A percentile compares a stretch with the other conserved stretches of the same genome.
Evolutionary conservation across 257 asterid species (phyloP).

Genomic region (Solanum tarijense): DNA sequence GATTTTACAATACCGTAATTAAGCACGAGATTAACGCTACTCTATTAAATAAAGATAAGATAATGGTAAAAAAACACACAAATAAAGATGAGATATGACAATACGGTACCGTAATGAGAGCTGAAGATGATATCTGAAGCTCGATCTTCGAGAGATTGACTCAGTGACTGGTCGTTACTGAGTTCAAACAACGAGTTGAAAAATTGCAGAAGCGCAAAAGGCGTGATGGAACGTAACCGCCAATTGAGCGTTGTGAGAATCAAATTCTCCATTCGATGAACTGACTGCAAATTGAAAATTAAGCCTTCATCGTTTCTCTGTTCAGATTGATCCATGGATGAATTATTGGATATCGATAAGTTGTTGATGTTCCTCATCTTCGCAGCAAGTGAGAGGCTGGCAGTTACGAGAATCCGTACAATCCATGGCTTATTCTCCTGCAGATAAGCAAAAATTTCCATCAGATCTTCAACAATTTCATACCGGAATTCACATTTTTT

Average conservation of each 20-base stretch:
- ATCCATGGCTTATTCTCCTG: slow-evolving; percentile 46
- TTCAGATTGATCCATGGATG: background rate
- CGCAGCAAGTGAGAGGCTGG: slow-evolving; percentile 50
- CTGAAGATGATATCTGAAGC: slow-evolving; percentile 31
- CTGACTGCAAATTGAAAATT: slow-evolving; percentile 19
- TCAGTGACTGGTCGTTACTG: slow-evolving; percentile 9
- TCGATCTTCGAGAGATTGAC: slow-evolving; percentile 21
- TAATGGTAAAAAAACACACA: too few species aligned
- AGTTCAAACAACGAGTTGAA: slow-evolving; percentile 22
- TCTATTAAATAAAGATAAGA: background rate
- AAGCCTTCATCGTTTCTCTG: slow-evolving; percentile 29
- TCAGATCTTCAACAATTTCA: background rate
- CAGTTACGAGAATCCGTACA: slow-evolving; percentile 29
- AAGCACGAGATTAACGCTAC: background rate
- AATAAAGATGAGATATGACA: too few species aligned
- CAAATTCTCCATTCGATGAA: slow-evolving; percentile 44
- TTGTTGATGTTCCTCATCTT: slow-evolving; percentile 37
- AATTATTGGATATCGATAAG: background rate
- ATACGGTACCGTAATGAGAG: slow-evolving; percentile 26
- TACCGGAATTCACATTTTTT: background rate
- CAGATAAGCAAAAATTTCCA: background rate
- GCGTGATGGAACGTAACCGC: slow-evolving; percentile 55
- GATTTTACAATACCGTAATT: background rate
- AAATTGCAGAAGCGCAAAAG: slow-evolving; percentile 37
- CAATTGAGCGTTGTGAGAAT: slow-evolving; percentile 39